A percentile compares a stretch with the other conserved stretches of the same genome.
Evolutionary conservation across 1,139 yeast genomes (phyloP).

Genomic region (Blastobotrys capitulatus): DNA sequence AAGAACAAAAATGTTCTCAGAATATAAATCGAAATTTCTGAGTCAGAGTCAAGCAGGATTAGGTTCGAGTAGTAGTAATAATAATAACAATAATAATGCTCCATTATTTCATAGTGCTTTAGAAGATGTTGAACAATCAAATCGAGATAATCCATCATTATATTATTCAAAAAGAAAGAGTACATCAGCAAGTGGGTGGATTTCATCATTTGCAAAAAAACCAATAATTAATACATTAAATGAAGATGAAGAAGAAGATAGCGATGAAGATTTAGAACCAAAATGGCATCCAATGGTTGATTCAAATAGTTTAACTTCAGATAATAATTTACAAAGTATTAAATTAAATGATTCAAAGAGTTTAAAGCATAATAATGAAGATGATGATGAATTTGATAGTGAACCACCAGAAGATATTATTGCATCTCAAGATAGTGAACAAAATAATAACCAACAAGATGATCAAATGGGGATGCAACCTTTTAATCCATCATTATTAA

Average conservation of each 20-base stretch:
- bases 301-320: neutral
- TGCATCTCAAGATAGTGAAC: slow-evolving; percentile 16
- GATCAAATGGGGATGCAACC: slow-evolving; percentile 19
- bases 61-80: neutral
- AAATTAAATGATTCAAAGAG: neutral
- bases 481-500: slow-evolving; percentile 20
- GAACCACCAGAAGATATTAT: slow-evolving; percentile 28
- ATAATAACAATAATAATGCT: slow-evolving; percentile 16
- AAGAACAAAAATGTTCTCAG: slow-evolving; percentile 25
- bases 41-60: slow-evolving; percentile 31
- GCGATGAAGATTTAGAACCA: slow-evolving; percentile 10
- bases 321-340: neutral
- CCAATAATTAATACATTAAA: neutral
- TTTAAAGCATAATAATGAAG: neutral
- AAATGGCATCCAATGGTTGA: slow-evolving; percentile 10
- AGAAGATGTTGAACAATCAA: slow-evolving; percentile 23
- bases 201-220: slow-evolving; percentile 20
- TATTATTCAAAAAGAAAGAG: slow-evolving; percentile 16
- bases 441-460: slow-evolving; percentile 5
- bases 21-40: slow-evolving; percentile 34
- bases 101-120: slow-evolving; percentile 32
- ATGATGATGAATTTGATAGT: slow-evolving; percentile 13
- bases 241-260: slow-evolving; percentile 10
- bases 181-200: slow-evolving; percentile 16
- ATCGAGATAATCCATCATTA: slow-evolving; percentile 14